Evolutionary conservation across 2,329 filamentous ascomycete species (phyloP), one percentile per base, ranked within the genome.

Genomic region (Calonectria multiphialidica): DNA sequence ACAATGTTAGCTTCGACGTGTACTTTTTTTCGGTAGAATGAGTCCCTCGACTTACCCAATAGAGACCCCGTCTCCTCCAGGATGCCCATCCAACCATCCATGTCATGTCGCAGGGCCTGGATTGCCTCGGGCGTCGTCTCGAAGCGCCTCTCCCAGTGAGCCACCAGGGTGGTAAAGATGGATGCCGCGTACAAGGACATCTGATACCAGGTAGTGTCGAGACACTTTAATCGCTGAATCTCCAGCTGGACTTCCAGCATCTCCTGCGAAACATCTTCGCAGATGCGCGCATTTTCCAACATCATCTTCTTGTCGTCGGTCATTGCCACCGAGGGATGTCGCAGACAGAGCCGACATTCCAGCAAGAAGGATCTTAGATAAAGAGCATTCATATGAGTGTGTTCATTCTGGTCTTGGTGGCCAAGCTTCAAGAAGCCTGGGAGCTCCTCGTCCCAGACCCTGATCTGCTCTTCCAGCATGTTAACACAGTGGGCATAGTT

Each of bases 161-260:
- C 90, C 57, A 93, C 94, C 0, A 96, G 84, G 16, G 90, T 92
- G 0, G 93, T 93, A 77, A 95, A 94, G 69, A 94, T 92, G 30
- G 93, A 93, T 50, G 93, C 91, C 15, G 94, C 88, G 78, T 94
- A 95, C 7, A 94, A 89, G 0, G 93, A 92, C 61, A 91, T 88
- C 59, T 93, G 92, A 77, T 94, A 93, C 93, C 94, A 96, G 1
- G 93, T 95, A 1, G 93, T 94, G 79, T 96, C 94, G 5, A 96
- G 84, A 53, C 91, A 91, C 78, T 93, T 94, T 70, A 92, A 86
- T 75, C 87, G 88, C 70, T 90, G 89, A 59, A 96, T 83, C 66
- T 90, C 86, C 25, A 87, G 86, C 7, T 92, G 90, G 30, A 89
- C 87, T 25, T 87, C 85, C 3, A 96, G 85, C 83, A 95, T 90